Base-by-base conservation (phyloP, 2,329 filamentous ascomycete species). In the Macrophomina phaseolina region DNA sequence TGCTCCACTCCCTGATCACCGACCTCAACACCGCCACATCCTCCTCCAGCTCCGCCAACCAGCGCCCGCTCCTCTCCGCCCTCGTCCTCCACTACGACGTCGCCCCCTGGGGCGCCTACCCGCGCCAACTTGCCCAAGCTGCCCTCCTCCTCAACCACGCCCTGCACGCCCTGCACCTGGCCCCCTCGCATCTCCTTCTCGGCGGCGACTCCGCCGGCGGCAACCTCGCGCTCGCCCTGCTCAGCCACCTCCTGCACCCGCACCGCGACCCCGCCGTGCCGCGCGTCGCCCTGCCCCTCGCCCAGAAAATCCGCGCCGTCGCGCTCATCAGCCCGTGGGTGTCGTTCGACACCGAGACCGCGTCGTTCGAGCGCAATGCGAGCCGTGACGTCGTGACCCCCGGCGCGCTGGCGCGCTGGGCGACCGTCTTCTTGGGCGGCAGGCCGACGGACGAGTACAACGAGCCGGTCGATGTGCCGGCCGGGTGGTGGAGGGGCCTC, bases 161-260 rank as follows among this genome's bases (percentile, higher is more conserved):
- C 12, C 14, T 72, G 18, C 66, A 11, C 45, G 65, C 1, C 66
- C 65, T 45, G 55, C 61, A 12, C 49, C 16, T 65, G 23, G 8
- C 51, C 5, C 14, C 51, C 1, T 11, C 28, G 23, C 28, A 36
- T 23, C 7, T 65, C 51, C 12, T 65, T 30, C 1, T 65, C 16
- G 49, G 63, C 63, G 72, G 72, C 9, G 72, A 73, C 69, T 71
- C 69, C 3, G 71, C 72, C 4, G 71, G 71, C 42, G 72, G 70
- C 2, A 69, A 68, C 61, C 64, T 75, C 14, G 67, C 67, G 8
- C 23, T 74, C 16, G 67, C 69, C 11, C 55, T 75, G 0, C 68
- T 75, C 3, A 73, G 72, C 16, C 73, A 75, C 64, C n/a, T 73
- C 5, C 63, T 74, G 16, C 70, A 74, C 53, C 71, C 73, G 14